Conservation (phyloP, 2,329 filamentous ascomycete genomes). For the Monilinia vaccinii-corymbosi region DNA sequence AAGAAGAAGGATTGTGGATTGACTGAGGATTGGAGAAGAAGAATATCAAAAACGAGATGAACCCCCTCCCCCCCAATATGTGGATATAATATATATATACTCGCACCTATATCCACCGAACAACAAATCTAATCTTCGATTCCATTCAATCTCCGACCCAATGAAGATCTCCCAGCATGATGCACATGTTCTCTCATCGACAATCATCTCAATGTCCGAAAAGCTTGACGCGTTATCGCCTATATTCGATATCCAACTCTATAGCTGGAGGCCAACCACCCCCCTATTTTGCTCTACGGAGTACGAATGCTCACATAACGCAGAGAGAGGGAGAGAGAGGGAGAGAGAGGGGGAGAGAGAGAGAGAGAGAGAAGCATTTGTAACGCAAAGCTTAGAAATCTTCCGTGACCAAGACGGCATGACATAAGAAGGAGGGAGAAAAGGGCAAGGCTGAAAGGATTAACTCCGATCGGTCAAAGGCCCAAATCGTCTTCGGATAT, state of each 20-base stretch:
- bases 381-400: background rate
- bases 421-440: background rate
- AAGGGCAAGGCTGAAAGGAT: background rate
- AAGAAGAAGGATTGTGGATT: background rate
- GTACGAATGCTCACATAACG: too few relatives aligned
- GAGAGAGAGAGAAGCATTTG: background rate
- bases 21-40: background rate
- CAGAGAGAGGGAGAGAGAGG: too few relatives aligned
- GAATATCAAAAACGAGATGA: background rate
- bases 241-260: background rate
- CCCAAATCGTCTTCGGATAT: too few relatives aligned
- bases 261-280: background rate
- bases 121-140: background rate
- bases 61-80: background rate
- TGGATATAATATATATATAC: conserved; percentile 7
- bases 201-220: background rate
- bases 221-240: background rate
- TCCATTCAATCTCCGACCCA: background rate
- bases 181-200: background rate
- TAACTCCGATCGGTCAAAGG: too few relatives aligned
- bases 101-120: too few relatives aligned
- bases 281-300: too few relatives aligned
- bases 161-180: background rate
- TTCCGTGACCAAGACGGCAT: background rate
- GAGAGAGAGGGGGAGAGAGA: background rate